These are phyloP conservation scores for Trichophyton rubrum DNA, from an alignment of 2,329 filamentous ascomycete species.

Conservation along the genomic window DNA sequence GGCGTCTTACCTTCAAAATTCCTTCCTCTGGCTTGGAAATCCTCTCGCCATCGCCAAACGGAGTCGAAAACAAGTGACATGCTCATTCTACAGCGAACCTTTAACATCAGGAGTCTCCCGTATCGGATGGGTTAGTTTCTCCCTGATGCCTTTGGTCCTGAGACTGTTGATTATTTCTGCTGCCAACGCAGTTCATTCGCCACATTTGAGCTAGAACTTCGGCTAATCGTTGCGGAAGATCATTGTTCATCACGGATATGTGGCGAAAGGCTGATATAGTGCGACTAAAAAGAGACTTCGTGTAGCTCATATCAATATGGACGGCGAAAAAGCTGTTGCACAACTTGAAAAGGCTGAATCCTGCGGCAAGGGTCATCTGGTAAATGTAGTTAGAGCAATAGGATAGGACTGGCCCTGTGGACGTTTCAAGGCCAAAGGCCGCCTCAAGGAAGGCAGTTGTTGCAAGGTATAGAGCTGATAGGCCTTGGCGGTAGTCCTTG, in stretches of 20 bases:
- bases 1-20: slow-evolving; percentile 57
- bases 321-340: slow-evolving; percentile 52
- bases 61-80: slow-evolving; percentile 56
- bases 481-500: slow-evolving; percentile 35
- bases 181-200: slow-evolving; percentile 36
- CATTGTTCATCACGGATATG: slow-evolving; percentile 50
- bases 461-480: slow-evolving; percentile 35
- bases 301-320: slow-evolving; percentile 44
- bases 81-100: slow-evolving; percentile 53
- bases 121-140: slow-evolving; percentile 19
- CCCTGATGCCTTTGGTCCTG: slow-evolving; percentile 9
- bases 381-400: slow-evolving; percentile 51
- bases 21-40: slow-evolving; percentile 55
- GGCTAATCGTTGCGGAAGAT: slow-evolving; percentile 50
- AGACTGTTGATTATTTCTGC: slow-evolving; percentile 3
- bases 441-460: slow-evolving; percentile 37
- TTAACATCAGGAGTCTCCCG: slow-evolving; percentile 45
- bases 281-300: slow-evolving; percentile 45
- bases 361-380: slow-evolving; percentile 54
- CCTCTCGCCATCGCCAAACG: slow-evolving; percentile 55
- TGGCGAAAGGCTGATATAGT: slow-evolving; percentile 48
- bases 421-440: slow-evolving; percentile 34
- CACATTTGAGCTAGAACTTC: slow-evolving; percentile 56
- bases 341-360: slow-evolving; percentile 52
- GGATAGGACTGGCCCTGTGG: slow-evolving; percentile 37